Evolutionary conservation across 768 basidiomycete genomes (phyloP).

Genomic region (Brasilioporus rufonigricans): DNA sequence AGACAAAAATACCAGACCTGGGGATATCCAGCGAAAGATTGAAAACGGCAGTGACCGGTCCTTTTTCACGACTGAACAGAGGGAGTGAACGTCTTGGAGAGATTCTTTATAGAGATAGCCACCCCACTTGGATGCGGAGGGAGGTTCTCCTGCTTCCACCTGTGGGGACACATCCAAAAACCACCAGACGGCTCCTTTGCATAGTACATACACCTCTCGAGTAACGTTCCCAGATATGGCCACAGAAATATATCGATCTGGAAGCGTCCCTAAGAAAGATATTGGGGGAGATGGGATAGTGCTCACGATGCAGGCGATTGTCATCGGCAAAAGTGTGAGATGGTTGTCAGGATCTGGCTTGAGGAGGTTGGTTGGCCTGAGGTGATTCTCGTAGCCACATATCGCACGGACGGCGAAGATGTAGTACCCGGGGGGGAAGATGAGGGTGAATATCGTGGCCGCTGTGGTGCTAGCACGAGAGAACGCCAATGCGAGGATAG

Average conservation of each 20-base stretch:
- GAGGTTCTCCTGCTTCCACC: slow-evolving; percentile 10
- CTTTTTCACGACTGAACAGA: slow-evolving; percentile 49
- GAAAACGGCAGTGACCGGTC: slow-evolving; percentile 56
- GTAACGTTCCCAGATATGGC: slow-evolving; percentile 60
- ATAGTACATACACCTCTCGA: slow-evolving; percentile 64
- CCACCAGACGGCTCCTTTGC: slow-evolving; percentile 38
- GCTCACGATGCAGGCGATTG: slow-evolving; percentile 65
- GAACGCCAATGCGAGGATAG: slow-evolving; percentile 62
- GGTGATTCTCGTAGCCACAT: slow-evolving; percentile 63
- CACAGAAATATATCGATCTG: slow-evolving; percentile 74
- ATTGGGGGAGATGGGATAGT: background rate
- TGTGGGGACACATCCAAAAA: slow-evolving; percentile 24
- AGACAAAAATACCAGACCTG: slow-evolving; percentile 70
- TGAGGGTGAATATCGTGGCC: slow-evolving; percentile 60
- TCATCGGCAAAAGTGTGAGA: slow-evolving; percentile 51
- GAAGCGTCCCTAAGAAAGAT: background rate
- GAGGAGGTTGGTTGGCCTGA: slow-evolving; percentile 51
- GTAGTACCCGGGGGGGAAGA: slow-evolving; percentile 78
- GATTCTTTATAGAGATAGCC: slow-evolving; percentile 61
- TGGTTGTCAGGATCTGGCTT: slow-evolving; percentile 60
- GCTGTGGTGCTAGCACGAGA: slow-evolving; percentile 38
- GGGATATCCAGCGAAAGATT: slow-evolving; percentile 71
- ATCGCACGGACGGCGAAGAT: slow-evolving; percentile 69
- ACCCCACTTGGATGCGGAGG: slow-evolving; percentile 36
- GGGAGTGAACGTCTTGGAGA: slow-evolving; percentile 56